phyloP scores from a whole-genome alignment of 1,284 basidiomycete species.

The Boletus semigastroideus region DNA sequence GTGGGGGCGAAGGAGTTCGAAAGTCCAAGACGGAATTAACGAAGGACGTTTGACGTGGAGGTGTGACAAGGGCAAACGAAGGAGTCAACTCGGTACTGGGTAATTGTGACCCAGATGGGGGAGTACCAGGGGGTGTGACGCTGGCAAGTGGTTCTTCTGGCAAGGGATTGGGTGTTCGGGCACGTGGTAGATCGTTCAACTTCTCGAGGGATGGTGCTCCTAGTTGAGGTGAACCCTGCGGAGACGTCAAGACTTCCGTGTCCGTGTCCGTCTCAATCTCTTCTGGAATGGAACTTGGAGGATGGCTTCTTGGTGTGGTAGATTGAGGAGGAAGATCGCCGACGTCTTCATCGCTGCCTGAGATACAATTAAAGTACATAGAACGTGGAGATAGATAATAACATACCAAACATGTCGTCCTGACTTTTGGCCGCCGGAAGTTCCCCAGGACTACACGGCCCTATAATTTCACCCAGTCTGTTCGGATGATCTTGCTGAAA shows the following conservation, averaged over 20 bases:
- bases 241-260: conserved; percentile 27
- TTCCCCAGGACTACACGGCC: conserved; percentile 29
- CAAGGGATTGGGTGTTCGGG: conserved; percentile 1
- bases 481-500: conserved; percentile 31
- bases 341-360: conserved; percentile 42
- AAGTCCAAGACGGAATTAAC: conserved; percentile 47
- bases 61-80: conserved; percentile 43
- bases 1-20: conserved; percentile 61
- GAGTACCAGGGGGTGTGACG: conserved; percentile 30
- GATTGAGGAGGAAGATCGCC: conserved; percentile 20
- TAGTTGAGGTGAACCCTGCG: conserved; percentile 21
- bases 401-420: conserved; percentile 38
- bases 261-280: conserved; percentile 30
- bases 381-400: neutral
- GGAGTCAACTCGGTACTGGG: conserved; percentile 13
- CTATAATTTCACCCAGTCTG: conserved; percentile 31
- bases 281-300: conserved; percentile 10
- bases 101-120: conserved; percentile 13
- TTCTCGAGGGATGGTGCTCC: conserved; percentile 14
- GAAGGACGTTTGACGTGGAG: conserved; percentile 47
- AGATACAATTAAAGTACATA: conserved; percentile 7
- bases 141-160: conserved; percentile 5
- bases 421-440: conserved; percentile 22
- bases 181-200: conserved; percentile 10
- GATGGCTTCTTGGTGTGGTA: conserved; percentile 27